These are phyloP conservation scores for Rostrohypoxylon terebratum DNA, from an alignment of 495 filamentous ascomycete species.

Conservation along the genomic window DNA sequence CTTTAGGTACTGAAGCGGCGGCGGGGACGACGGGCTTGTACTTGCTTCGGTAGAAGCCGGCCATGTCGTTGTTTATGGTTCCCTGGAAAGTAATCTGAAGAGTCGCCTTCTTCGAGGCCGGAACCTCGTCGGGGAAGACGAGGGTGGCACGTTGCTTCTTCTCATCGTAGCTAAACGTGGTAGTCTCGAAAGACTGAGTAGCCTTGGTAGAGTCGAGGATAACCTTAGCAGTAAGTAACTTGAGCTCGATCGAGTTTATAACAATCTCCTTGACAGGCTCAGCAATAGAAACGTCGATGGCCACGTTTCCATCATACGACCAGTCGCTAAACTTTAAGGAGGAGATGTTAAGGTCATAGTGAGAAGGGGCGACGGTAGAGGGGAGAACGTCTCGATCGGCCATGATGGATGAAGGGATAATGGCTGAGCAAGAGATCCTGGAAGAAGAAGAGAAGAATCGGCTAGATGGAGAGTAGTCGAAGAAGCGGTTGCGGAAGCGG, in stretches of 20 bases:
- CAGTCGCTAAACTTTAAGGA: conserved; percentile 82
- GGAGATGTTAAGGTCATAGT: conserved; percentile 86
- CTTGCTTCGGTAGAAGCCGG: conserved; percentile 94
- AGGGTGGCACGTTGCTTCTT: conserved; percentile 82
- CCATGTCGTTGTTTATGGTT: conserved; percentile 92
- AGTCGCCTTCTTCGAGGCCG: conserved; percentile 67
- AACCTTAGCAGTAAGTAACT: conserved; percentile 66
- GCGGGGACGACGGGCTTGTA: conserved; percentile 83
- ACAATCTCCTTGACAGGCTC: conserved; percentile 75
- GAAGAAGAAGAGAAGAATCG: conserved; percentile 47
- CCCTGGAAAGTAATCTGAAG: conserved; percentile 84
- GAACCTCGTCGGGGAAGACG: conserved; percentile 74
- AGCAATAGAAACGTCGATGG: conserved; percentile 68
- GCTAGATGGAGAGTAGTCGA: neutral
- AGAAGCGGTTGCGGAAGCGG: neutral
- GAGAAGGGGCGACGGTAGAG: conserved; percentile 78
- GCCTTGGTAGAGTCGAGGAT: conserved; percentile 60
- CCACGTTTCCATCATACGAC: conserved; percentile 84
- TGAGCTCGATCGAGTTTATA: conserved; percentile 77
- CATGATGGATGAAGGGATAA: conserved; percentile 56
- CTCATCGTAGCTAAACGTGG: conserved; percentile 78
- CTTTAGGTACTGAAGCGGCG: conserved; percentile 77
- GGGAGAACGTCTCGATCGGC: conserved; percentile 66
- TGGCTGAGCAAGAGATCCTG: conserved; percentile 43
- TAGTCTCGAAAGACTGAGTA: conserved; percentile 66